Evolutionary conservation across 2,329 filamentous ascomycete genomes (phyloP).

Genomic region (Nothomitra cinnamomea): DNA sequence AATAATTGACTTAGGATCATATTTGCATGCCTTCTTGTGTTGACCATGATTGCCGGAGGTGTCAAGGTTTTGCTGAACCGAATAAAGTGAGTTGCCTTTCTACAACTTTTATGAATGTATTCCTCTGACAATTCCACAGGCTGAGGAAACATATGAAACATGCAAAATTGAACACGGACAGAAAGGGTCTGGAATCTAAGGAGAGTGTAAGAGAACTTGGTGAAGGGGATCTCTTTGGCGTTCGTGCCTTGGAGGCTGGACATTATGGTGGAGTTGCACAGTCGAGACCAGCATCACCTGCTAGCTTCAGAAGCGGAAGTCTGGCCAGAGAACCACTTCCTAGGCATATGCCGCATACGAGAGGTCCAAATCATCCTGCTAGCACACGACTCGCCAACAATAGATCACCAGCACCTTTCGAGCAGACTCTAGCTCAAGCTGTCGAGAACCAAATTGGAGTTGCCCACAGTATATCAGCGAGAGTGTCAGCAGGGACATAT

Average conservation of each 20-base stretch:
- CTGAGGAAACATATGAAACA: not conserved
- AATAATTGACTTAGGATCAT: constrained; percentile 5
- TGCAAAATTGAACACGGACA: constrained; percentile 3
- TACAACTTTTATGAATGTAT: not conserved
- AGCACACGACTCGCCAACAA: too few species aligned
- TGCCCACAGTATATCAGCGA: constrained; percentile 4
- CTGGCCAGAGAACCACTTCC: not conserved
- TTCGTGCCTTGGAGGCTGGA: constrained; percentile 7
- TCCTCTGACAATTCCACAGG: not conserved
- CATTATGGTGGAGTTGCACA: constrained; percentile 7
- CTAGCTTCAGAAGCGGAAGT: not conserved
- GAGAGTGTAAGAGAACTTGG: constrained; percentile 5
- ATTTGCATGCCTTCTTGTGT: constrained; percentile 5
- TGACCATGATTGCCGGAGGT: constrained; percentile 5
- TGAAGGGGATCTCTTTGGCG: constrained; percentile 7
- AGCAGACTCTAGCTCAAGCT: not conserved
- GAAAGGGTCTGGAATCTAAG: constrained; percentile 2
- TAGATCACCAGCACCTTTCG: too few species aligned
- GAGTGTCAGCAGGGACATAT: not conserved
- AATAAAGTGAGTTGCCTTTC: not conserved
- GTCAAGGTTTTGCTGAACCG: constrained; percentile 5
- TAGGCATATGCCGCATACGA: constrained; percentile 3
- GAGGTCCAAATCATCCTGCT: constrained; percentile 4
- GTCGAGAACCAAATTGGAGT: not conserved
- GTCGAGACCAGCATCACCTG: constrained; percentile 6